Evolutionary conservation across 2,329 filamentous ascomycete genomes (phyloP), one percentile per base, ranked within the genome.

Genomic region (Cercospora zeae-maydis): DNA sequence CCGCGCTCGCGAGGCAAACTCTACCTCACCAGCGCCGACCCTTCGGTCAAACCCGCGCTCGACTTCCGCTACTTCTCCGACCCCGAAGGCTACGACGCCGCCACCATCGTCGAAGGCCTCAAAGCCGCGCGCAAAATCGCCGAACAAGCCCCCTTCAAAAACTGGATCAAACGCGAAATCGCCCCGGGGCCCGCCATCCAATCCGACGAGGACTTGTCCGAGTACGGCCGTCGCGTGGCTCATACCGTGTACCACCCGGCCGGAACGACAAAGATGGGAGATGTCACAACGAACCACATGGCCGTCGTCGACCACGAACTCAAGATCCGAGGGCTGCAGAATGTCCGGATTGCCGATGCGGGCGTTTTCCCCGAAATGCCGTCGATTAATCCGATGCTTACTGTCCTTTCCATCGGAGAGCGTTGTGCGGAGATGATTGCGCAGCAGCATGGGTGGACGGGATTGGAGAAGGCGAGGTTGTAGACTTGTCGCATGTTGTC

Each of bases 1-100:
- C 89, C 91, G 30, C 87, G 90, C 59, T 92, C 89, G 52, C 86
- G 88, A 59, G 91, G 91, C 63, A 85, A 87, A 67, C 81, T 93
- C 72, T 93, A 89, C 79, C 85, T 93, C 68, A 91, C 88, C 58
- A 91, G 88, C 30, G 77, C 86, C 36, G 89, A 93, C 77, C 90
- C 91, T 1, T 82, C 74, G 67, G 87, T 91, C 75, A 93, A 93
- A 80, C 91, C 91, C 14, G 88, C 90, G 2, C 85, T 95, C 65
- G 91, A 95, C 80, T 93, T 93, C 86, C 87, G 88, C 72, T 95
- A 95, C 82, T 93, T 95, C 81, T 93, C 90, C 66, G 91, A 95
- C 74, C 86, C 89, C 1, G 89, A 92, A 76, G 90, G 90, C 72
- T 93, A 93, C 78, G 91, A 95, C 73, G 90, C 91, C 42, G 88